A percentile compares a stretch with the other conserved stretches of the same genome.
phyloP scores from a whole-genome alignment of 2,329 filamentous ascomycete genomes.

The Diplodia corticola region DNA sequence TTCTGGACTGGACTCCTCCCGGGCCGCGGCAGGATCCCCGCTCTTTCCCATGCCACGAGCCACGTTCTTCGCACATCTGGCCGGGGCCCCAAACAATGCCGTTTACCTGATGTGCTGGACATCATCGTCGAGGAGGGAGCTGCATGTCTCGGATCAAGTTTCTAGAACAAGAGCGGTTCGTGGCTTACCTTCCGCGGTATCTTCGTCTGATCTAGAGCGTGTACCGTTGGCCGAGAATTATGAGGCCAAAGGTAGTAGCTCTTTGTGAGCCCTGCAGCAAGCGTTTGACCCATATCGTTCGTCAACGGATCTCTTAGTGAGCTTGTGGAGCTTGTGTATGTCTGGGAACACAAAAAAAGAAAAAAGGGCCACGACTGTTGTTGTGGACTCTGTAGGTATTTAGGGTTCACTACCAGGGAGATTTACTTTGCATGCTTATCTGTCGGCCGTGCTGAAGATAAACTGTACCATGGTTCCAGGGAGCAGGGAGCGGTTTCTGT shows the following conservation, averaged over 20 bases:
- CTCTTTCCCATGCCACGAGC: not conserved
- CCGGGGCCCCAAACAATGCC: not conserved
- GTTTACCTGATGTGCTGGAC: not conserved
- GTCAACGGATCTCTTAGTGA: not conserved
- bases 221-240: too few species aligned
- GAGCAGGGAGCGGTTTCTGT: not conserved
- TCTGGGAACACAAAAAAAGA: too few species aligned
- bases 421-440: not conserved
- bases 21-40: too few species aligned
- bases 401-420: too few species aligned
- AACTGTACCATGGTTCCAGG: not conserved
- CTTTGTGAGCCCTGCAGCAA: not conserved
- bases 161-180: not conserved
- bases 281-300: not conserved
- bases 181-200: not conserved
- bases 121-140: not conserved
- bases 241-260: too few species aligned
- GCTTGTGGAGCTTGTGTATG: not conserved
- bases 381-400: not conserved
- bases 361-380: not conserved
- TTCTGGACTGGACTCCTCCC: not conserved
- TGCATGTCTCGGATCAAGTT: not conserved
- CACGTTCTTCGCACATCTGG: conserved; percentile 5
- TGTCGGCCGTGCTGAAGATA: not conserved
- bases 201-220: too few species aligned